A percentile compares a stretch with the other conserved stretches of the same genome.
Conservation (phyloP, 108 stramenopile species). For the Seminavis robusta region DNA sequence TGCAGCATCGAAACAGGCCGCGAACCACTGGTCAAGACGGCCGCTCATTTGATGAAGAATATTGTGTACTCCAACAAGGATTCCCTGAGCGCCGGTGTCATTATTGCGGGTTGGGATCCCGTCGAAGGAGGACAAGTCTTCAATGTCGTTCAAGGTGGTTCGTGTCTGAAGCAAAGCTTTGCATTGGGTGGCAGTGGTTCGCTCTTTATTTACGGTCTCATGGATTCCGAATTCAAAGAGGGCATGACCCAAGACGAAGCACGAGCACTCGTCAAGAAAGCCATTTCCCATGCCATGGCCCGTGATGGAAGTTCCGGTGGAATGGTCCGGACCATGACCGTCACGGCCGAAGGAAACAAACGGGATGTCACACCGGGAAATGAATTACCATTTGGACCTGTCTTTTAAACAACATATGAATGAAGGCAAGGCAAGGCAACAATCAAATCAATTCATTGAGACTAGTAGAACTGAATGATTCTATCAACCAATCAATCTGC, state of each 20-base stretch:
- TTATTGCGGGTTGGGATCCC: conserved; percentile 96
- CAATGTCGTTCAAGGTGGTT: conserved; percentile 92
- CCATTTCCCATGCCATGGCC: conserved; percentile 96
- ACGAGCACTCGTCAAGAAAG: conserved; percentile 75
- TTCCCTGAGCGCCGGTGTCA: conserved; percentile 91
- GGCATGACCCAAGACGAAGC: conserved; percentile 92
- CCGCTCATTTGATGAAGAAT: conserved; percentile 82
- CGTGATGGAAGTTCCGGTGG: conserved; percentile 97
- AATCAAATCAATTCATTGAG: no score
- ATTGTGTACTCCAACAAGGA: conserved; percentile 97
- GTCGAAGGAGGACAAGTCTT: conserved; percentile 86
- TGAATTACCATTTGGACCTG: conserved; percentile 79
- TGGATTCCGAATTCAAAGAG: conserved; percentile 80
- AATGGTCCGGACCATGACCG: conserved; percentile 88
- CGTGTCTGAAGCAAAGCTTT: conserved; percentile 89
- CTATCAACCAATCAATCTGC: no score
- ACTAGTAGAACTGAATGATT: no score
- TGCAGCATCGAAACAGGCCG: conserved; percentile 86
- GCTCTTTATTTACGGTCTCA: conserved; percentile 90
- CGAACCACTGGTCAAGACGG: conserved; percentile 85
- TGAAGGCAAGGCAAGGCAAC: no score
- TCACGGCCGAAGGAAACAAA: conserved; percentile 63
- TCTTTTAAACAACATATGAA: no score
- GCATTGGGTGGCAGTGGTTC: conserved; percentile 92
- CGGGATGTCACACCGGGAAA: conserved; percentile 82